phyloP scores from a whole-genome alignment of 192 early-diverging fungal genomes.

The Funneliformis geosporum region DNA sequence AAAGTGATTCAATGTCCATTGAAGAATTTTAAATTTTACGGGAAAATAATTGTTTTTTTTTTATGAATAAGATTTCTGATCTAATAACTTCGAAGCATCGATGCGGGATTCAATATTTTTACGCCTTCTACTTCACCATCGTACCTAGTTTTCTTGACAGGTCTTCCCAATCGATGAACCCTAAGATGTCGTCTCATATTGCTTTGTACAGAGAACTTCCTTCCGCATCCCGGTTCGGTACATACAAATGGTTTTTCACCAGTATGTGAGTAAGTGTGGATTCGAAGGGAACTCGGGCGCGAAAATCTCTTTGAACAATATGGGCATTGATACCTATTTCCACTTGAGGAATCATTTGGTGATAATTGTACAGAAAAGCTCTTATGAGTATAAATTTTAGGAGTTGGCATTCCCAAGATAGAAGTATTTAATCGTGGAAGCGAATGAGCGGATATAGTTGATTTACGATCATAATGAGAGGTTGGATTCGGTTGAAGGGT shows the following conservation, averaged over 20 bases:
- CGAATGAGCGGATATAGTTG: not conserved
- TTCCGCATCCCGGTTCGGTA: conserved; percentile 59
- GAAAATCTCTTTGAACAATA: conserved; percentile 67
- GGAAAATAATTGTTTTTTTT: not conserved
- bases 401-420: not conserved
- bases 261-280: conserved; percentile 76
- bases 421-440: conserved; percentile 13
- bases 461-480: not conserved
- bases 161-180: conserved; percentile 50
- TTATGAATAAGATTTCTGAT: not conserved
- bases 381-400: conserved; percentile 35
- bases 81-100: conserved; percentile 1
- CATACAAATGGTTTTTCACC: conserved; percentile 77
- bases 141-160: conserved; percentile 22
- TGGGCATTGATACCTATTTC: conserved; percentile 59
- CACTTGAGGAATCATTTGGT: conserved; percentile 13
- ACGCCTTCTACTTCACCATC: conserved; percentile 30
- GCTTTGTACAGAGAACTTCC: conserved; percentile 71
- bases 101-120: conserved; percentile 7
- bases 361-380: conserved; percentile 23
- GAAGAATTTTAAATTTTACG: not conserved
- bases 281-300: conserved; percentile 66
- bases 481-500: not conserved
- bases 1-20: not conserved
- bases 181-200: conserved; percentile 73